Evolutionary conservation across 129 eudicot genomes (phyloP).

Genomic region (Silybum marianum): DNA sequence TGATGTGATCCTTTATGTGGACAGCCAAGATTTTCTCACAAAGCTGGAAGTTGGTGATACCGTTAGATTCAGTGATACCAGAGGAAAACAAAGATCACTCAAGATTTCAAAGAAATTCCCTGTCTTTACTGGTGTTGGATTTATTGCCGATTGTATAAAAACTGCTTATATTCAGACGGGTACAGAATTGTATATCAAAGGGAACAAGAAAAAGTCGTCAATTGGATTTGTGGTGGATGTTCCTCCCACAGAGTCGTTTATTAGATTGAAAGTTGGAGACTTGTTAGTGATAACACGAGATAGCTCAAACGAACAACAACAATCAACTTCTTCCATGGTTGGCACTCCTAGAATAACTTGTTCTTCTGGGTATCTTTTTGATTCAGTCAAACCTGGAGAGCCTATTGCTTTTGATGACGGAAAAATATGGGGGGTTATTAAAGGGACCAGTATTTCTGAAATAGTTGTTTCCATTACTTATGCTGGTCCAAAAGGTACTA

Average conservation of each 20-base stretch:
- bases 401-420: constrained; percentile 83
- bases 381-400: constrained; percentile 84
- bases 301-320: constrained; percentile 41
- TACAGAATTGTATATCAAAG: constrained; percentile 45
- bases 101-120: constrained; percentile 53
- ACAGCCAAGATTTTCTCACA: constrained; percentile 50
- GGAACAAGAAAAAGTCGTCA: constrained; percentile 40
- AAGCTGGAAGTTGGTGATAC: constrained; percentile 51
- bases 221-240: constrained; percentile 61
- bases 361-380: constrained; percentile 74
- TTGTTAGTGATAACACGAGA: constrained; percentile 64
- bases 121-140: constrained; percentile 63
- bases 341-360: constrained; percentile 60
- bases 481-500: constrained; percentile 65
- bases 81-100: constrained; percentile 59
- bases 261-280: constrained; percentile 67
- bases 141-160: constrained; percentile 61
- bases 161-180: constrained; percentile 64
- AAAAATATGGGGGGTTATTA: constrained; percentile 76
- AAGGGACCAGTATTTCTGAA: constrained; percentile 68
- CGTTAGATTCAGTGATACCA: constrained; percentile 59
- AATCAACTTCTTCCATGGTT: constrained; percentile 26
- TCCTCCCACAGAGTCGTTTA: constrained; percentile 57
- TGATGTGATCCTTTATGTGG: constrained; percentile 57
- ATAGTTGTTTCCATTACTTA: constrained; percentile 70